Conservation (phyloP, 2,329 filamentous ascomycete species). For the Rachicladosporium sp. region DNA sequence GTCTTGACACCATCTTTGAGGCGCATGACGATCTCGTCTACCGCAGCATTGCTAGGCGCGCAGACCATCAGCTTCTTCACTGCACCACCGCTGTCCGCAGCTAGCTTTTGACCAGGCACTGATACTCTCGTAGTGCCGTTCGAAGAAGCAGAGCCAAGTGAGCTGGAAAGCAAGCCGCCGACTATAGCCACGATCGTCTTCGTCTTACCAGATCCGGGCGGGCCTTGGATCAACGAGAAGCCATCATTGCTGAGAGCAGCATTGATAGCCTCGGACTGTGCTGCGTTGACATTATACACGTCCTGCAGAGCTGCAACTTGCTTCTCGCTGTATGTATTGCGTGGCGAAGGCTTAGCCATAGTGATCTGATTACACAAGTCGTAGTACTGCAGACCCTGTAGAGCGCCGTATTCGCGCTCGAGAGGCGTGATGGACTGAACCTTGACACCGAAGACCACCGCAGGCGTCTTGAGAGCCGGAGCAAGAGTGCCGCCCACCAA, state of each 20-base stretch:
- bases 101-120: constrained; percentile 19
- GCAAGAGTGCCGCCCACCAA: constrained; percentile 45
- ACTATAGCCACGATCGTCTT: constrained; percentile 97
- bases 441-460: constrained; percentile 62
- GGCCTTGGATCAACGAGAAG: constrained; percentile 90
- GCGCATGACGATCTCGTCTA: constrained; percentile 89
- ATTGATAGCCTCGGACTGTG: constrained; percentile 82
- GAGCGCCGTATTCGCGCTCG: constrained; percentile 85
- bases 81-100: constrained; percentile 17
- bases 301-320: constrained; percentile 56
- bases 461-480: constrained; percentile 45
- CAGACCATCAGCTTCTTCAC: constrained; percentile 87
- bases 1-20: constrained; percentile 80
- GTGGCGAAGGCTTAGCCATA: constrained; percentile 76
- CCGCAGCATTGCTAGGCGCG: constrained; percentile 92
- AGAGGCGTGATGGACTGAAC: constrained; percentile 89
- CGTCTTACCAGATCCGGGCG: constrained; percentile 93
- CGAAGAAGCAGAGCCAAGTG: constrained; percentile 26
- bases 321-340: constrained; percentile 67
- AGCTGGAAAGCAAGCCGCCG: constrained; percentile 63
- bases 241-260: constrained; percentile 92
- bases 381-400: constrained; percentile 87
- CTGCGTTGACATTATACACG: constrained; percentile 74
- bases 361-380: constrained; percentile 90
- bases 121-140: constrained; percentile 20